Evolutionary conservation across 495 filamentous ascomycete genomes (phyloP).

Genomic region (Penicillium turbatum): DNA sequence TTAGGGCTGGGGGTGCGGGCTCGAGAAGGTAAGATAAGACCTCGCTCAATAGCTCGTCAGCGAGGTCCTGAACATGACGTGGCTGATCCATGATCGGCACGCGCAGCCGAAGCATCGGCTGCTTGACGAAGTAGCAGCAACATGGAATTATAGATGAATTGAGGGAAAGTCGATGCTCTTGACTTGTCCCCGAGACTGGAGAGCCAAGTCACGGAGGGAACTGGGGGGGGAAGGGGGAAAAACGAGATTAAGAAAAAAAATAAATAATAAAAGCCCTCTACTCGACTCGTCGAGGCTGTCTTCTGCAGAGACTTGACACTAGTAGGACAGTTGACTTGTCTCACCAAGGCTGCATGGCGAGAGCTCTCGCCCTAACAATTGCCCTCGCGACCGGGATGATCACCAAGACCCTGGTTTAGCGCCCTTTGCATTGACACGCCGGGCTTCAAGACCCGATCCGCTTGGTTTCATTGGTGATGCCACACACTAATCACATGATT

Average conservation of each 20-base stretch:
- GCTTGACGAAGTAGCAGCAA: conserved; percentile 32
- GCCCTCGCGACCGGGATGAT: conserved; percentile 25
- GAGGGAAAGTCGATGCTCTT: conserved; percentile 2
- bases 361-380: conserved; percentile 23
- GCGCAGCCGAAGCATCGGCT: conserved; percentile 39
- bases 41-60: conserved; percentile 57
- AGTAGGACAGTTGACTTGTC: conserved; percentile 19
- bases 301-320: not conserved
- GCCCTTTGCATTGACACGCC: conserved; percentile 16
- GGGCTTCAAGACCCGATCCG: conserved; percentile 15
- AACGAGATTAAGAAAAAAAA: conserved; percentile 3
- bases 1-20: conserved; percentile 8
- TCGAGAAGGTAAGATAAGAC: conserved; percentile 44
- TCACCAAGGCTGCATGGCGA: conserved; percentile 24
- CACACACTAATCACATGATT: conserved; percentile 41
- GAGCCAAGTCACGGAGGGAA: conserved; percentile 5
- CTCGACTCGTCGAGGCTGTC: conserved; percentile 3
- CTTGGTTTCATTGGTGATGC: conserved; percentile 23
- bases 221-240: conserved; percentile 2
- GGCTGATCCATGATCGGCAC: conserved; percentile 35
- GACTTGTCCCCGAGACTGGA: not conserved
- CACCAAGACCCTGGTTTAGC: conserved; percentile 24
- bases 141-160: conserved; percentile 32
- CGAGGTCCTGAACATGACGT: conserved; percentile 47
- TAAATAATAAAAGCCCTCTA: conserved; percentile 1